A percentile compares a stretch with the other conserved stretches of the same genome.
Evolutionary conservation across 225 moss, liverwort and hornwort genomes (phyloP).

Genomic region (Thuidium tamariscinum): DNA sequence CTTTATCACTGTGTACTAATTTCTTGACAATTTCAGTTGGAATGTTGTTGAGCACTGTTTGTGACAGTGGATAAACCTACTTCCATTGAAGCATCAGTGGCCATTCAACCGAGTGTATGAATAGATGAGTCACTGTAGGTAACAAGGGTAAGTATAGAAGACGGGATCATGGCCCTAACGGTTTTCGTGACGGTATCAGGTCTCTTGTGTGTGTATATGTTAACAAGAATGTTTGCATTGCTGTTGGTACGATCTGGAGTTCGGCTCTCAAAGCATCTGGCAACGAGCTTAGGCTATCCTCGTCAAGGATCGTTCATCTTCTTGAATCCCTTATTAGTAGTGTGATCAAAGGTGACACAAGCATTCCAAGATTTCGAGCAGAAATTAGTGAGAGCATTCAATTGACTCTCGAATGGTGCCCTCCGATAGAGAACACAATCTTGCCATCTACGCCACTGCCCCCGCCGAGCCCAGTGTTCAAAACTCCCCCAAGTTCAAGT

Average conservation of each 20-base stretch:
- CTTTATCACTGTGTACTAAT: neutral
- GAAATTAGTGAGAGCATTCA: constrained; percentile 34
- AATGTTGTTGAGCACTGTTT: neutral
- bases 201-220: neutral
- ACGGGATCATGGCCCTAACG: neutral
- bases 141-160: neutral
- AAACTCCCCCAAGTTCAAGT: constrained; percentile 25
- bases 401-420: constrained; percentile 66
- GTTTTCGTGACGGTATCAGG: neutral
- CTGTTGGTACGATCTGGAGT: constrained; percentile 78
- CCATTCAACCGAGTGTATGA: neutral
- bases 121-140: neutral
- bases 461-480: constrained; percentile 27
- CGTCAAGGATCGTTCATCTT: constrained; percentile 46
- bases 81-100: neutral
- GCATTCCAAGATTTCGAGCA: constrained; percentile 7
- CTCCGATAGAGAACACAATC: constrained; percentile 6
- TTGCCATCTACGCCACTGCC: constrained; percentile 15
- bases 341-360: neutral
- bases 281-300: constrained; percentile 52
- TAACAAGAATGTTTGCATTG: neutral
- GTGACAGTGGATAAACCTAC: neutral
- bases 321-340: constrained; percentile 32
- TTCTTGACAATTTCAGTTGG: neutral
- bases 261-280: constrained; percentile 42